Conservation (phyloP, 768 basidiomycete genomes). For the Boletus pseudopeckii region DNA sequence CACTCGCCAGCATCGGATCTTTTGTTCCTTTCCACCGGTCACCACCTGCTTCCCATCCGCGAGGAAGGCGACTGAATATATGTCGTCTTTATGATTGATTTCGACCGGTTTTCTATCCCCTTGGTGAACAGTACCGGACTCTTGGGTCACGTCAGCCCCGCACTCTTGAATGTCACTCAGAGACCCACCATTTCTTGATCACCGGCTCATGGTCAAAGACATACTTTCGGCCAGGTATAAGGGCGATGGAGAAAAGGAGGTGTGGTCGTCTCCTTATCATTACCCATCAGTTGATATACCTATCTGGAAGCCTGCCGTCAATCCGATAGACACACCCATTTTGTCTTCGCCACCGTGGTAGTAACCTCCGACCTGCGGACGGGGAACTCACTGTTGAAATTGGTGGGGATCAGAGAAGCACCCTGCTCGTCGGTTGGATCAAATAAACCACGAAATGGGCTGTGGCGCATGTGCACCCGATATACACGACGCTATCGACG, state of each 20-base stretch:
- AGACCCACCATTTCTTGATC: background rate
- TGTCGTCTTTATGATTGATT: background rate
- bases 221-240: background rate
- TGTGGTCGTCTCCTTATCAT: background rate
- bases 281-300: background rate
- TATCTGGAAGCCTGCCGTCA: no score
- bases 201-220: background rate
- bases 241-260: background rate
- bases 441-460: no score
- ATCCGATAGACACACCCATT: no score
- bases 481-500: no score
- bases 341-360: no score
- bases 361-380: no score
- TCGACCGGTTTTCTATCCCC: background rate
- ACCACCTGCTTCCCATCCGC: background rate
- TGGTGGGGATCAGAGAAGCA: no score
- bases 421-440: no score
- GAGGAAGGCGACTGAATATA: background rate
- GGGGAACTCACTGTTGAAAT: no score
- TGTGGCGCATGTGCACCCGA: no score
- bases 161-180: background rate
- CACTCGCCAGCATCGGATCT: background rate
- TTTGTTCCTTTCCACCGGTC: background rate
- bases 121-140: no score
- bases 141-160: background rate